Evolutionary conservation across 2,329 filamentous ascomycete species (phyloP).

Genomic region (Colletotrichum spaethianum): DNA sequence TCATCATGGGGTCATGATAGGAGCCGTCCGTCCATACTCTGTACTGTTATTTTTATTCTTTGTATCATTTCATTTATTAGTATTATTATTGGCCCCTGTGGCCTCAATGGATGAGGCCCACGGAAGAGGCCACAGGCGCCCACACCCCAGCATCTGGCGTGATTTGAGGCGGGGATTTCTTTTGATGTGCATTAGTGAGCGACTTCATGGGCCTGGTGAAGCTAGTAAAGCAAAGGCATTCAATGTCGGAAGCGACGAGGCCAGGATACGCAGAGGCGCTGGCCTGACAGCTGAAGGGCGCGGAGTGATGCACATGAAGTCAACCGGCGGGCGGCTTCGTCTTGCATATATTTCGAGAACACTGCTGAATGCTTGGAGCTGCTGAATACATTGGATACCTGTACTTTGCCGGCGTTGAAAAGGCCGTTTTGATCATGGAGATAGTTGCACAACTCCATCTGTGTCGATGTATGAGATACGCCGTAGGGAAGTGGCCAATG

Average conservation of each 20-base stretch:
- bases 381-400: background rate
- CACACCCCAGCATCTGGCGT: background rate
- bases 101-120: too few species aligned
- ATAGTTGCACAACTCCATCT: background rate
- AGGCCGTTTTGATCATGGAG: background rate
- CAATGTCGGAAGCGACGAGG: background rate
- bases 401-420: background rate
- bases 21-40: too few species aligned
- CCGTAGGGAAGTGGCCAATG: background rate
- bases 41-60: too few species aligned
- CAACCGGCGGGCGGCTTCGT: background rate
- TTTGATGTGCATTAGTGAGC: background rate
- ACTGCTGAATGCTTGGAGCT: background rate
- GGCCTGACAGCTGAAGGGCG: background rate
- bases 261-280: background rate
- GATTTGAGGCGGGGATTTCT: background rate
- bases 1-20: background rate
- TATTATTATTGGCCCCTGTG: background rate
- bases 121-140: background rate
- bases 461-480: background rate
- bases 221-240: background rate
- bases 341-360: background rate
- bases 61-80: too few species aligned
- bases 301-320: background rate
- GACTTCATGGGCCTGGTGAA: background rate